Evolutionary conservation across 1,284 basidiomycete genomes (phyloP), one percentile per base, ranked within the genome.

Genomic region (Sanghuangporus sanghuang): DNA sequence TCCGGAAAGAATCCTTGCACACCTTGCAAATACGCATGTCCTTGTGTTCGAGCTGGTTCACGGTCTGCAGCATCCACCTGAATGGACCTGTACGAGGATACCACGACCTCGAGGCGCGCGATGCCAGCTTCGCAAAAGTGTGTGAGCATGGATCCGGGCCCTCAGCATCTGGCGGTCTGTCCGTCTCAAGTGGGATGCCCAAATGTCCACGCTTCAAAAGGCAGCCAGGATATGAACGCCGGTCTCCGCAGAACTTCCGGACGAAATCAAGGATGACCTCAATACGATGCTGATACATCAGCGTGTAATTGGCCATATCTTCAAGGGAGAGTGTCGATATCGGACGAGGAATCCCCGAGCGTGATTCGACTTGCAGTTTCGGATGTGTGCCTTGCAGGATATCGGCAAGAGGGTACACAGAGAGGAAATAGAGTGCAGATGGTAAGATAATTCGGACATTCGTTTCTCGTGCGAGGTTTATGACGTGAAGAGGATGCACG

Each of bases 201-300:
- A 11, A 8, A 52, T 16, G 36, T 36, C 42, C 56, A n/a, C 23
- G 40, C 11, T 54, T 50, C 21, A 46, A 57, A 7, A 14, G 40
- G 18, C 75, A 78, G 27, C 62, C 63, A 23, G 68, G 59, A n/a
- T 68, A 67, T 44, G 66, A 71, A 27, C 57, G 57, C 68, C 75
- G 75, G 42, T 75, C 73, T n/a, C 74, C 74, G 64, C 79, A 81
- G 40, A 77, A 74, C 39, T 72, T 68, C 44, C 81, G 81, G 23
- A 81, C 73, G 67, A 85, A 86, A 49, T 81, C 74, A n/a, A 83
- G 73, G 59, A 83, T 76, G 36, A 78, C 61, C 52, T 81, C 76
- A 50, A 85, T 70, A 27, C 85, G 80, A 64, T 81, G 75, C 71
- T 86, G 84, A 71, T 78, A 85, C 79, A 86, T 82, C 46, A 84